phyloP scores from a whole-genome alignment of 768 basidiomycete species.

The Termitomyces sp. region DNA sequence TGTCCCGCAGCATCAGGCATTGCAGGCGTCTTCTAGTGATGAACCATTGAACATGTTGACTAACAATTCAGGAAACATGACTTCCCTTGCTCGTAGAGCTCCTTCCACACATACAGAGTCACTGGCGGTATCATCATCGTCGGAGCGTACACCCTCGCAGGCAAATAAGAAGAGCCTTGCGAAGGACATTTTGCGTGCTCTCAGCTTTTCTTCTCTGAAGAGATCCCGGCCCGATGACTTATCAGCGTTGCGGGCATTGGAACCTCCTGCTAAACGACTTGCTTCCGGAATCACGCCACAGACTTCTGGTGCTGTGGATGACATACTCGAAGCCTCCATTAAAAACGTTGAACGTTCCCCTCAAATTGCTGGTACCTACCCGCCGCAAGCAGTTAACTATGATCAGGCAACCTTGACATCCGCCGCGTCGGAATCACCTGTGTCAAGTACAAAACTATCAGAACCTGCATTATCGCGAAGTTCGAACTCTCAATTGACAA shows the following conservation, averaged over 20 bases:
- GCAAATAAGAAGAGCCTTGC: conserved; percentile 51
- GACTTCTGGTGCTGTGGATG: background rate
- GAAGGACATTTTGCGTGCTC: conserved; percentile 49
- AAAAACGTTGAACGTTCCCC: background rate
- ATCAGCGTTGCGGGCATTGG: background rate
- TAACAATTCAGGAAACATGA: background rate
- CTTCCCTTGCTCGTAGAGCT: background rate
- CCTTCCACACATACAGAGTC: background rate
- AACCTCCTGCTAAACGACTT: conserved; percentile 11
- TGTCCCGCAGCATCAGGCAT: conserved; percentile 5
- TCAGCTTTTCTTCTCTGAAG: conserved; percentile 29
- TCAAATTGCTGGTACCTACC: background rate
- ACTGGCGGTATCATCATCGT: background rate
- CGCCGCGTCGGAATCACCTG: background rate
- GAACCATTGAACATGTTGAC: background rate
- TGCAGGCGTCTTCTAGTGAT: background rate
- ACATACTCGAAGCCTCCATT: background rate
- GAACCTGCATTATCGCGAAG: background rate
- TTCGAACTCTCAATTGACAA: background rate
- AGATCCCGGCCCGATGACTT: conserved; percentile 14
- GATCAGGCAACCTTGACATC: background rate
- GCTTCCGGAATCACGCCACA: background rate
- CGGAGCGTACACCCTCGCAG: conserved; percentile 28
- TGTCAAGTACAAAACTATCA: background rate
- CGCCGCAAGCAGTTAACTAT: background rate